Evolutionary conservation across 2,329 filamentous ascomycete species (phyloP), one percentile per base, ranked within the genome.

Genomic region (Talaromyces verruculosus): DNA sequence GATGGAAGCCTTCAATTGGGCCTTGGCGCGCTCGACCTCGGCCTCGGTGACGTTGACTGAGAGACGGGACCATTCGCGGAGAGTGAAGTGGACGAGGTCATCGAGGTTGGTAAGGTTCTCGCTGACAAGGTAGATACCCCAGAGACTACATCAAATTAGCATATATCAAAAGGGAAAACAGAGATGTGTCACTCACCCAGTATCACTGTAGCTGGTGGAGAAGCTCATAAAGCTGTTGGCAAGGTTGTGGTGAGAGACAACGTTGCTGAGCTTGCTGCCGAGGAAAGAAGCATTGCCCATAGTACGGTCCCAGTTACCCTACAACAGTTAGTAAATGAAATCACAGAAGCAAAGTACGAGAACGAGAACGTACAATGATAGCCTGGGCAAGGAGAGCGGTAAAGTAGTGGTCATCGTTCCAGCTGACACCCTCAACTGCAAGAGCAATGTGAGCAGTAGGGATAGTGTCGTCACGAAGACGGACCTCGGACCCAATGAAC

Each of bases 151-250:
- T 17, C 19, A 22, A 47, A 66, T 79, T 71, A 64, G 55, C 30
- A 53, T 39, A 5, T 22, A 51, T 30, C 10, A 35, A 17, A 61
- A 25, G 58, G 55, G 2, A 25, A 30, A n/a, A 35, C 63, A 59
- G 19, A n/a, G 51, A 61, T 1, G 8, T 49, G 22, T 28, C 1
- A 79, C 89, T 82, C 88, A 97, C 93, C 93, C 95, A 79, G 95
- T 99, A 81, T 99, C 95, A 78, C 93, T 98, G 85, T 99, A 99
- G 86, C 92, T 97, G 72, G 95, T 99, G 71, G 93, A 97, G 85
- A 99, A 99, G 85, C 92, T 96, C 96, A 99, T 99, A 87, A 97
- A 99, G 88, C 93, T 97, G 86, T 97, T 99, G 81, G 95, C 95
- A 69, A 99, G 88, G 80, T 93, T 90, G 84, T 98, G 88, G 83